Evolutionary conservation across 177 flowering plant species (phyloP).

Genomic region (Telopea speciosissima): DNA sequence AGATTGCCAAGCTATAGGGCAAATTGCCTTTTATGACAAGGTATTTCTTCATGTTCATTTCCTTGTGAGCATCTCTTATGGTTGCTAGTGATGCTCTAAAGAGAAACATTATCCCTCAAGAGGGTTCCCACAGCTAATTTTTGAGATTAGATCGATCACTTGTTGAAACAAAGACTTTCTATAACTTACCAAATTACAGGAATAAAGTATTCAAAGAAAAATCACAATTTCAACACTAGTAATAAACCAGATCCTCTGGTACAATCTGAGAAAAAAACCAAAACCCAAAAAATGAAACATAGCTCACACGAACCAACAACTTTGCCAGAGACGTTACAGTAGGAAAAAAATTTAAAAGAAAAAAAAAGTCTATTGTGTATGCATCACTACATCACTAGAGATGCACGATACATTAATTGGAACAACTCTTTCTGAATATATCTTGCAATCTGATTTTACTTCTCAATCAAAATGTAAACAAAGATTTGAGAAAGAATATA

Average conservation of each 20-base stretch:
- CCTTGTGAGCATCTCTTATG: no score
- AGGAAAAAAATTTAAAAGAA: slow-evolving; percentile 18
- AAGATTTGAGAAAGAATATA: no score
- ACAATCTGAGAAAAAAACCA: slow-evolving; percentile 36
- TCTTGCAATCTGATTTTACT: slow-evolving; percentile 66
- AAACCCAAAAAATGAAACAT: slow-evolving; percentile 27
- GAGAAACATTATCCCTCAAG: no score
- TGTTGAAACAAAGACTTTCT: no score
- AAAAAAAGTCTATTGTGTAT: slow-evolving; percentile 24
- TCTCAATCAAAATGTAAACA: slow-evolving; percentile 68
- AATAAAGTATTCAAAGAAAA: no score
- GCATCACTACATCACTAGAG: slow-evolving; percentile 26
- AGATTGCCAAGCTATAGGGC: no score
- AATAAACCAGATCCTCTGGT: slow-evolving; percentile 38
- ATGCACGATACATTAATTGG: slow-evolving; percentile 24
- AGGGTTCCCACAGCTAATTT: no score
- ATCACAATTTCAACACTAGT: slow-evolving; percentile 48
- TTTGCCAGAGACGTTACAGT: slow-evolving; percentile 32
- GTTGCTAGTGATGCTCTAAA: no score
- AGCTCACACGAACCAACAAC: slow-evolving; percentile 32
- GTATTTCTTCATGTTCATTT: no score
- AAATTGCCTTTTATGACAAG: no score
- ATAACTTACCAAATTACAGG: no score
- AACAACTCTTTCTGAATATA: slow-evolving; percentile 40
- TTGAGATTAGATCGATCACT: no score